phyloP scores from a whole-genome alignment of 257 asterid species.

The Nicotiana sylvestris region DNA sequence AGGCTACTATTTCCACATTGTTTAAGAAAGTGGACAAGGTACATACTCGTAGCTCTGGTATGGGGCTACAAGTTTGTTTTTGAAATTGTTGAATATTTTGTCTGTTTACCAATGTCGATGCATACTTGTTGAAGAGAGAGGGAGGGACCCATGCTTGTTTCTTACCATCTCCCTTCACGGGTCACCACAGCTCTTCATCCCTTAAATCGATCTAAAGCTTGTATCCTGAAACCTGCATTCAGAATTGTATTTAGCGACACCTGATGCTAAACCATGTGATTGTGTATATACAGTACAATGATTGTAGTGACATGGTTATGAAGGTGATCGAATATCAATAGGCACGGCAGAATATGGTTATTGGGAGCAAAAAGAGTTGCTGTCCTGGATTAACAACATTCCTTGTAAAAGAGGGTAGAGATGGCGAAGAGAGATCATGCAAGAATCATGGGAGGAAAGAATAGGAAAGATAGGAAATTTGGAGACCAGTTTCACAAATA shows the following conservation, averaged over 20 bases:
- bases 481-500: neutral
- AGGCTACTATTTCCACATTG: constrained; percentile 66
- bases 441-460: neutral
- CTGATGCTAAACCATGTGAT: neutral
- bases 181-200: neutral
- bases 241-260: neutral
- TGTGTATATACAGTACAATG: neutral
- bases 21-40: constrained; percentile 85
- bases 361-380: neutral
- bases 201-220: neutral
- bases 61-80: constrained; percentile 7
- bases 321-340: neutral
- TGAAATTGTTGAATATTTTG: neutral
- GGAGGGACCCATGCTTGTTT: neutral
- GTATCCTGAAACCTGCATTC: neutral
- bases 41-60: constrained; percentile 18
- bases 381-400: neutral
- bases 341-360: neutral
- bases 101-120: neutral
- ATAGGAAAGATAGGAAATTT: neutral
- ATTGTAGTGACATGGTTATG: neutral
- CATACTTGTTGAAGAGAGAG: neutral
- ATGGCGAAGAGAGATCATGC: neutral
- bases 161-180: neutral
- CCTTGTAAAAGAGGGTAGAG: neutral